phyloP scores from a whole-genome alignment of 805 yeast genomes.

The Torulaspora quercuum region DNA sequence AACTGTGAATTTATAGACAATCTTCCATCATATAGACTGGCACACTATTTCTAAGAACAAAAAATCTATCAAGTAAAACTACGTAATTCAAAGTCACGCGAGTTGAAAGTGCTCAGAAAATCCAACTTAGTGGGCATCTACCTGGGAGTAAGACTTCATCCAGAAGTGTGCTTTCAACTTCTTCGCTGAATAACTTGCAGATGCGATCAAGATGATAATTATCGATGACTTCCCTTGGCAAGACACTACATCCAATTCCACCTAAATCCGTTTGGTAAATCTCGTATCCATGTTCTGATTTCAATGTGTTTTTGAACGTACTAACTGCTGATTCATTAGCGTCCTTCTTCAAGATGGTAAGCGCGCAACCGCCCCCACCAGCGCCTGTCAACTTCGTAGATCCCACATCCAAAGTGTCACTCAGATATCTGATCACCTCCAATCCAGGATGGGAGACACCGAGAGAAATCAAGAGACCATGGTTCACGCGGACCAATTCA shows the following conservation, averaged over 20 bases:
- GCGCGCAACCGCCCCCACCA: conserved; percentile 99
- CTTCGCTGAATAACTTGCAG: conserved; percentile 15
- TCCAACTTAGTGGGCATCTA: conserved; percentile 18
- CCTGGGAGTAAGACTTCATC: conserved; percentile 21
- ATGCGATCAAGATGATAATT: conserved; percentile 11
- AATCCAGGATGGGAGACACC: conserved; percentile 94
- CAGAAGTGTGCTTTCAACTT: conserved; percentile 13
- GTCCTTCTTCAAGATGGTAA: conserved; percentile 63
- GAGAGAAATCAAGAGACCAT: conserved; percentile 76
- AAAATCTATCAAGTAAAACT: conserved; percentile 6
- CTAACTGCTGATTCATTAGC: conserved; percentile 38
- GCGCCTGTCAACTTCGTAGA: conserved; percentile 96
- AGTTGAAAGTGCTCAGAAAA: too few relatives aligned
- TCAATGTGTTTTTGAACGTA: conserved; percentile 34
- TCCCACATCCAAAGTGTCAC: conserved; percentile 66
- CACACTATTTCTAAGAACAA: too few relatives aligned
- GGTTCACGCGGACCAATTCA: conserved; percentile 74
- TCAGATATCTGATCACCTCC: conserved; percentile 65
- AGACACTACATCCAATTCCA: conserved; percentile 72
- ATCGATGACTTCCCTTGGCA: conserved; percentile 18
- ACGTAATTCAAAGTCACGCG: conserved; percentile 1
- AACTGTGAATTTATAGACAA: too few relatives aligned
- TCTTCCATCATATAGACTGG: too few relatives aligned
- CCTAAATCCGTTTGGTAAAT: conserved; percentile 80
- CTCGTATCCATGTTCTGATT: conserved; percentile 53